Conservation (phyloP, 2,329 filamentous ascomycete genomes). For the Microthyrium microscopicum region DNA sequence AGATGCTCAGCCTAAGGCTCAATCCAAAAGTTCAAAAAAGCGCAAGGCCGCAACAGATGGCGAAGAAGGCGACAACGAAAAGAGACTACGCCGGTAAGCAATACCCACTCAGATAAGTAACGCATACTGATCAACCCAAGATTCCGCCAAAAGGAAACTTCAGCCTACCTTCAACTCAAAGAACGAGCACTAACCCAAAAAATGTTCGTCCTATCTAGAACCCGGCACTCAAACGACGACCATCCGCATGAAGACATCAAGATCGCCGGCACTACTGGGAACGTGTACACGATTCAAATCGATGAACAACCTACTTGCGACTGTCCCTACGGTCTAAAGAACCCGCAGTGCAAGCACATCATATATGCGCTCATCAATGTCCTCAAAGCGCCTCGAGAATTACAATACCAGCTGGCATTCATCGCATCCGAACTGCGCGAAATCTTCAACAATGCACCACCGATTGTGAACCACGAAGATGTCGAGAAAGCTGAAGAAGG, state of each 20-base stretch:
- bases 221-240: slow-evolving; percentile 25
- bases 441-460: slow-evolving; percentile 36
- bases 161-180: too few relatives aligned
- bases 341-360: slow-evolving; percentile 49
- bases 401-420: slow-evolving; percentile 44
- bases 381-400: slow-evolving; percentile 36
- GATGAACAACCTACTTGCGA: slow-evolving; percentile 32
- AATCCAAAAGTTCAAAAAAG: too few relatives aligned
- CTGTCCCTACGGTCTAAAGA: slow-evolving; percentile 37
- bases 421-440: slow-evolving; percentile 39
- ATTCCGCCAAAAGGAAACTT: too few relatives aligned
- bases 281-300: slow-evolving; percentile 42
- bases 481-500: slow-evolving; percentile 19
- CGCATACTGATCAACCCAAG: too few relatives aligned
- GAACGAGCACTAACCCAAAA: too few relatives aligned
- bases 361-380: slow-evolving; percentile 36
- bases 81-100: too few relatives aligned
- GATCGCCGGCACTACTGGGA: slow-evolving; percentile 44
- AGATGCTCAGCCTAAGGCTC: too few relatives aligned
- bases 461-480: slow-evolving; percentile 27
- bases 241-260: slow-evolving; percentile 35
- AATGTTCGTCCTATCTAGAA: slow-evolving; percentile 40
- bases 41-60: too few relatives aligned
- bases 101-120: too few relatives aligned
- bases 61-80: too few relatives aligned